Conservation (phyloP, 2,329 filamentous ascomycete species). For the Fusarium sp. region DNA sequence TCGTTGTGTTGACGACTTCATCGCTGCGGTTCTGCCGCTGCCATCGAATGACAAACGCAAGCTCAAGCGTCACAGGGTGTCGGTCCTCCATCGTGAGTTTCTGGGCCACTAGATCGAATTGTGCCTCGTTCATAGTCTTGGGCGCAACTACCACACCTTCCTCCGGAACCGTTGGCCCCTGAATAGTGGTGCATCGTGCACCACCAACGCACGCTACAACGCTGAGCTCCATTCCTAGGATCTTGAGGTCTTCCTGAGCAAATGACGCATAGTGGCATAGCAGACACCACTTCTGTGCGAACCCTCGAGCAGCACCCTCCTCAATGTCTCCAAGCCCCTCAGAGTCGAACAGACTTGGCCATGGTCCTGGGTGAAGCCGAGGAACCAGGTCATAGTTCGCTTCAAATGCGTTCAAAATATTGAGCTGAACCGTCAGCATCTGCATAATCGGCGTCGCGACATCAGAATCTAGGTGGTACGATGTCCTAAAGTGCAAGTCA, state of each 20-base stretch:
- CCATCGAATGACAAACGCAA: conserved; percentile 82
- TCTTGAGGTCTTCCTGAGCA: conserved; percentile 72
- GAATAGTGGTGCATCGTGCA: conserved; percentile 64
- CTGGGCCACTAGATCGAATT: conserved; percentile 77
- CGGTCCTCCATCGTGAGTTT: conserved; percentile 86
- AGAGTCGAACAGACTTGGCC: conserved; percentile 86
- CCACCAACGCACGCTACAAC: conserved; percentile 69
- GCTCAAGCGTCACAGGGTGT: conserved; percentile 75
- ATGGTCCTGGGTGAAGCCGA: conserved; percentile 77
- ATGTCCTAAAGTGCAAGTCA: conserved; percentile 75
- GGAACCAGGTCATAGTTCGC: conserved; percentile 89
- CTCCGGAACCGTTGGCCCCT: conserved; percentile 50
- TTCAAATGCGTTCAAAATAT: conserved; percentile 85
- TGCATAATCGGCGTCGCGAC: conserved; percentile 83
- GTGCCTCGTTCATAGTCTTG: conserved; percentile 74
- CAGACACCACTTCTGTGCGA: conserved; percentile 84
- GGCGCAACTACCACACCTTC: conserved; percentile 64
- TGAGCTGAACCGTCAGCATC: conserved; percentile 71
- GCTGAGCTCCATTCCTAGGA: conserved; percentile 70
- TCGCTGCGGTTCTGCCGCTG: conserved; percentile 59
- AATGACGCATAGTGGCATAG: conserved; percentile 79
- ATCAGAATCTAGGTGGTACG: conserved; percentile 83
- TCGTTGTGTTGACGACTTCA: conserved; percentile 65
- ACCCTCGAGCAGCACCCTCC: conserved; percentile 59
- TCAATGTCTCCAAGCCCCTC: conserved; percentile 55